Evolutionary conservation across 257 asterid genomes (phyloP).

Genomic region (Striga asiatica): DNA sequence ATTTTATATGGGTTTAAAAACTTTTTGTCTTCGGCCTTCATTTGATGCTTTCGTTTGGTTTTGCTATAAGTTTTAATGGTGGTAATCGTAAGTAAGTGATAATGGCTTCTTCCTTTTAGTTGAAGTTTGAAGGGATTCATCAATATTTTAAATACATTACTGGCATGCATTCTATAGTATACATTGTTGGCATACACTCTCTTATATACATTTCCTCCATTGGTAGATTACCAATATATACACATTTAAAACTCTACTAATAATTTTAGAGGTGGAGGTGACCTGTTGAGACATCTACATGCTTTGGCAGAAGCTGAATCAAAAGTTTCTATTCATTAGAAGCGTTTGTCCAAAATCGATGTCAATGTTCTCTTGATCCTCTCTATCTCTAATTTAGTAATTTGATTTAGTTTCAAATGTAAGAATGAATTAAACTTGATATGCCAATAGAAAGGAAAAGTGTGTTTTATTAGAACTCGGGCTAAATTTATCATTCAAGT

Average conservation of each 20-base stretch:
- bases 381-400: background rate
- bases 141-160: background rate
- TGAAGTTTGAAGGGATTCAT: background rate
- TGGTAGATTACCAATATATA: too few species aligned
- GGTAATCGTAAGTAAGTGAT: constrained; percentile 84
- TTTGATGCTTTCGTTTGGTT: too few species aligned
- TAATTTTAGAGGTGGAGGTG: constrained; percentile 88
- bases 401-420: too few species aligned
- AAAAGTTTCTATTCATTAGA: constrained; percentile 52
- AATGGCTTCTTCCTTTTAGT: constrained; percentile 12
- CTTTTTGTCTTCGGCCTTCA: background rate
- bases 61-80: too few species aligned
- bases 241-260: constrained; percentile 12
- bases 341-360: constrained; percentile 52
- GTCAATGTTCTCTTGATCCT: constrained; percentile 39
- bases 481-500: too few species aligned
- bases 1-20: too few species aligned
- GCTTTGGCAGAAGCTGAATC: constrained; percentile 73
- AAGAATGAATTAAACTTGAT: too few species aligned
- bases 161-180: background rate
- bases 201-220: too few species aligned
- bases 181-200: constrained; percentile 5
- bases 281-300: constrained; percentile 72
- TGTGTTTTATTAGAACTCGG: too few species aligned
- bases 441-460: too few species aligned